A percentile compares a stretch with the other conserved stretches of the same genome.
phyloP scores from a whole-genome alignment of 1,284 basidiomycete species.

The Ceratobasidium sp. region DNA sequence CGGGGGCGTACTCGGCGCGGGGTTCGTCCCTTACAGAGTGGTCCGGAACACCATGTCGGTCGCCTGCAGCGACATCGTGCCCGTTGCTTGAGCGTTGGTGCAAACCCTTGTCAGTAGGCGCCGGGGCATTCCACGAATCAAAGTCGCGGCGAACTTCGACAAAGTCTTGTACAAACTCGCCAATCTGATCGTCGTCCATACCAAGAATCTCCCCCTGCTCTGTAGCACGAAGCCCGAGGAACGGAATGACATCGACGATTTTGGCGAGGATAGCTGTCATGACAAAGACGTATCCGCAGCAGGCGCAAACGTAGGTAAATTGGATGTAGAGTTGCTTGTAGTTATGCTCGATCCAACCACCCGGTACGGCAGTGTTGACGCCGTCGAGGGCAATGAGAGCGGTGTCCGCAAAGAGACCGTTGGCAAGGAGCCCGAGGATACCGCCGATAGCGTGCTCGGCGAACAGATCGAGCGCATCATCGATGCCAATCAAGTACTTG shows the following conservation, averaged over 20 bases:
- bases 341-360: constrained; percentile 75
- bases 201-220: constrained; percentile 82
- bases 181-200: constrained; percentile 86
- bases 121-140: constrained; percentile 58
- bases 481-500: constrained; percentile 69
- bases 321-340: constrained; percentile 77
- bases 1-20: constrained; percentile 10
- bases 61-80: constrained; percentile 42
- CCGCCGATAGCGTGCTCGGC: constrained; percentile 92
- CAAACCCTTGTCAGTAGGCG: constrained; percentile 1
- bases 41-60: constrained; percentile 42
- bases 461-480: constrained; percentile 85
- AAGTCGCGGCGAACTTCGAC: constrained; percentile 76
- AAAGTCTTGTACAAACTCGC: constrained; percentile 77
- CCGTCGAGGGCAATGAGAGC: constrained; percentile 73
- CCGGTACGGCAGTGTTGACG: constrained; percentile 61
- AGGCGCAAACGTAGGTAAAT: constrained; percentile 78
- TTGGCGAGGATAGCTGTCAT: constrained; percentile 72
- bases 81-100: constrained; percentile 25
- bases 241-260: constrained; percentile 75
- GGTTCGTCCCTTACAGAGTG: constrained; percentile 30
- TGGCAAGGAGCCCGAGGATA: constrained; percentile 79
- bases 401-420: constrained; percentile 76
- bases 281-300: constrained; percentile 66
- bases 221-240: constrained; percentile 72